Percentiles rank a stretch among this genome's conserved stretches.
Evolutionary conservation across 169 alveolate species (phyloP).

Genomic region (Cryptosporidium xiaoi): DNA sequence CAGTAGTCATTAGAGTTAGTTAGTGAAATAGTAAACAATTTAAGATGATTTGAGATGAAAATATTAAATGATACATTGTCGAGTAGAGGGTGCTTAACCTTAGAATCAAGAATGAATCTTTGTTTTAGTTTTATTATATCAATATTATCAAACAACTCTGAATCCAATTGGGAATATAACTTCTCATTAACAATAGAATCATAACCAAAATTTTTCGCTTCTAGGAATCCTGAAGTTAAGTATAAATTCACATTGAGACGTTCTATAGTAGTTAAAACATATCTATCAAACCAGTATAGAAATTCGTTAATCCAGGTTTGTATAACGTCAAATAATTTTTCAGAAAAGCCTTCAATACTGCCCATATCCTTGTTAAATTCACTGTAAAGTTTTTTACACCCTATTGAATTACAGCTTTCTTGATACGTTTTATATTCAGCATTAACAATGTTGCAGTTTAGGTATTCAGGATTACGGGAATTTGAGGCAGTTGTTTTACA

Average conservation of each 20-base stretch:
- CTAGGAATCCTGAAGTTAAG: slow-evolving; percentile 41
- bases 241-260: slow-evolving; percentile 15
- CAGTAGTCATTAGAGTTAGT: too few relatives aligned
- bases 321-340: slow-evolving; percentile 16
- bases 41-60: slow-evolving; percentile 20
- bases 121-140: background rate
- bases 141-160: background rate
- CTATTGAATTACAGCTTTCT: background rate
- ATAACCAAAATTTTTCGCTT: slow-evolving; percentile 7
- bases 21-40: slow-evolving; percentile 1
- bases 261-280: slow-evolving; percentile 52
- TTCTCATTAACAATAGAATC: background rate
- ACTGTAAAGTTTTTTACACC: background rate
- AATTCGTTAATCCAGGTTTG: slow-evolving; percentile 52
- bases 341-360: background rate
- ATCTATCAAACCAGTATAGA: slow-evolving; percentile 45
- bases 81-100: slow-evolving; percentile 2
- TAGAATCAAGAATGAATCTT: background rate
- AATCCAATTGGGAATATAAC: background rate
- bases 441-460: too few relatives aligned
- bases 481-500: too few relatives aligned
- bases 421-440: background rate
- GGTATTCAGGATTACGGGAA: too few relatives aligned
- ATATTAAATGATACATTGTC: slow-evolving; percentile 9
- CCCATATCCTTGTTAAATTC: background rate